These are phyloP conservation scores for Xanthoconium separans DNA, from an alignment of 1,284 basidiomycete species.

Conservation along the genomic window DNA sequence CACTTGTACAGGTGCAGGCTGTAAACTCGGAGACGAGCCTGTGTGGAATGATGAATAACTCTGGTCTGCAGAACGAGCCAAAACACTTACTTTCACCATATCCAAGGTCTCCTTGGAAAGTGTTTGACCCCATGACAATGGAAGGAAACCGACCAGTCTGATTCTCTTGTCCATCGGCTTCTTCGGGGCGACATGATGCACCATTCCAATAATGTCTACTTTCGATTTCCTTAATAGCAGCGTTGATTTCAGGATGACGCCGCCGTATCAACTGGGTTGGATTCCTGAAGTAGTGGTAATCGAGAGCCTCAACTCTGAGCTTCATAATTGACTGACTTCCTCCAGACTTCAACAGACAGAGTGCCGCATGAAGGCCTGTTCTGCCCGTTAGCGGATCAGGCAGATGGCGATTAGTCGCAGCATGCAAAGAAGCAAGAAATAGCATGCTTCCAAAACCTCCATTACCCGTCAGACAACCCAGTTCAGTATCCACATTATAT, in stretches of 20 bases:
- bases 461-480: slow-evolving; percentile 37
- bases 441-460: slow-evolving; percentile 31
- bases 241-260: slow-evolving; percentile 1
- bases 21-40: too few species aligned
- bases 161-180: neutral
- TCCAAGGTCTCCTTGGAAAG: neutral
- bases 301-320: slow-evolving; percentile 15
- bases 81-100: too few species aligned
- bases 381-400: slow-evolving; percentile 43
- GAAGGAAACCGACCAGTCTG: neutral
- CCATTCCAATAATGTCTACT: neutral
- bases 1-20: too few species aligned
- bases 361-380: slow-evolving; percentile 45
- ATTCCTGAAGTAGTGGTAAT: too few species aligned
- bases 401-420: slow-evolving; percentile 36
- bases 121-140: neutral
- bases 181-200: neutral
- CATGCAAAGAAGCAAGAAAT: slow-evolving; percentile 42
- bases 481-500: slow-evolving; percentile 36
- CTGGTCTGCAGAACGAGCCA: neutral
- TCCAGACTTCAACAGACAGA: slow-evolving; percentile 15
- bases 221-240: neutral
- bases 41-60: too few species aligned
- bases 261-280: too few species aligned
- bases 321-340: slow-evolving; percentile 38